Base-by-base conservation (phyloP, 1,139 yeast genomes). In the Geotrichum fermentans region DNA sequence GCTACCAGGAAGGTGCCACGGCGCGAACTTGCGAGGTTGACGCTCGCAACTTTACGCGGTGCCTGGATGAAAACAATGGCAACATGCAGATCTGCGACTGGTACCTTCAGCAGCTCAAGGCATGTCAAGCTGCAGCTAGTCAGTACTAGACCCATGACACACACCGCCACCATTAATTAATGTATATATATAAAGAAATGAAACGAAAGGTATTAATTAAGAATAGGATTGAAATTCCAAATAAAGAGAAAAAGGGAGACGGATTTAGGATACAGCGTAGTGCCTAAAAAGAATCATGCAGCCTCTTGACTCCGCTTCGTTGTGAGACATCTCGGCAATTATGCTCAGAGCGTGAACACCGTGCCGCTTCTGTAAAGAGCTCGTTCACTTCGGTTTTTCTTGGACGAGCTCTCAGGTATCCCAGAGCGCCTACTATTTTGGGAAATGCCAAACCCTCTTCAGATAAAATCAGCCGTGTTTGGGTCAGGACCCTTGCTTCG, bases 21-120 rank as follows among this genome's bases (percentile, higher is more conserved):
- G 73, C 74, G 49, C 73, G 72, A 56, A 75, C 79, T 49, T 92
- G 98, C 75, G 97, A 90, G 59, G 83, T 76, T 47, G 97, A 89
- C 66, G 97, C 97, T 52, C 83, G 92, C 74, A 83, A 81, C 72
- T 88, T 92, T 74, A 90, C 98, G 60, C 85, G 87, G 75, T 92
- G 98, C 75, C 75, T 92, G 65, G 92, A 83, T 65, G 96, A 88
- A 62, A 88, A 92, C 72, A 75, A 77, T 60, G 97, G 97, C 60
- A 89, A 92, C 78, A 86, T 88, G 89, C 96, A 89, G 73, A 82
- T 85, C 60, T 92, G 98, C 73, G 97, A 89, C 66, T 92, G 79
- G 79, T 92, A 92, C 73, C 78, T 92, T 72, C 97, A 90, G 73
- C 97, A 90, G 74, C 81, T 92, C 69, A 90, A 86, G 75, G 94